These are phyloP conservation scores for Pisolithus sp. DNA, from an alignment of 768 basidiomycete species.

Conservation along the genomic window DNA sequence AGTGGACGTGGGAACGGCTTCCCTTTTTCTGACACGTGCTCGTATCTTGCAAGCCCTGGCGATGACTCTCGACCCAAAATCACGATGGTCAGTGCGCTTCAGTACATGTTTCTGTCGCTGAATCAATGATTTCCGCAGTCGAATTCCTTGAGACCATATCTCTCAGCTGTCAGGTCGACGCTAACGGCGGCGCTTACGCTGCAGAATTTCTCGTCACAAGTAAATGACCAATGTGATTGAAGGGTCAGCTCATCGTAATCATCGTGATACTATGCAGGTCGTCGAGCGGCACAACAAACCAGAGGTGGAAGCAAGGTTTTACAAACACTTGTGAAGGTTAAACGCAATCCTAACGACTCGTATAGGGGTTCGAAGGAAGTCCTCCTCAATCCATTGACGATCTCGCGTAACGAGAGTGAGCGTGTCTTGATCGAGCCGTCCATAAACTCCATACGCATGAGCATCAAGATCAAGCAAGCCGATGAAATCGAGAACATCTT, in stretches of 20 bases:
- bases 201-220: slow-evolving; percentile 98
- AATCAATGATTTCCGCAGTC: slow-evolving; percentile 48
- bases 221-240: slow-evolving; percentile 25
- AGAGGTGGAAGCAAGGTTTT: slow-evolving; percentile 84
- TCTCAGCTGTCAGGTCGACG: slow-evolving; percentile 91
- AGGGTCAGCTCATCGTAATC: slow-evolving; percentile 9
- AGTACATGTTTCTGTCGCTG: neutral
- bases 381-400: slow-evolving; percentile 85
- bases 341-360: slow-evolving; percentile 3
- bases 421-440: slow-evolving; percentile 96
- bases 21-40: too few relatives aligned
- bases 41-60: too few relatives aligned
- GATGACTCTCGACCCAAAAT: too few relatives aligned
- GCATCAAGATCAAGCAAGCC: slow-evolving; percentile 98
- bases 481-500: slow-evolving; percentile 98
- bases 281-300: slow-evolving; percentile 98
- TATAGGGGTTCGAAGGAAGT: slow-evolving; percentile 87
- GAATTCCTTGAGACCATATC: slow-evolving; percentile 91
- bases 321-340: neutral
- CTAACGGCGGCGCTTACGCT: slow-evolving; percentile 96
- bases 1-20: too few relatives aligned
- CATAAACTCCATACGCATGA: slow-evolving; percentile 93
- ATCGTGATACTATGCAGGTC: slow-evolving; percentile 45
- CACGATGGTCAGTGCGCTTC: too few relatives aligned
- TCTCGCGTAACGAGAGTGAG: slow-evolving; percentile 96